A percentile compares a stretch with the other conserved stretches of the same genome.
phyloP scores from a whole-genome alignment of 1,284 basidiomycete species.

The Ustilago sp. region DNA sequence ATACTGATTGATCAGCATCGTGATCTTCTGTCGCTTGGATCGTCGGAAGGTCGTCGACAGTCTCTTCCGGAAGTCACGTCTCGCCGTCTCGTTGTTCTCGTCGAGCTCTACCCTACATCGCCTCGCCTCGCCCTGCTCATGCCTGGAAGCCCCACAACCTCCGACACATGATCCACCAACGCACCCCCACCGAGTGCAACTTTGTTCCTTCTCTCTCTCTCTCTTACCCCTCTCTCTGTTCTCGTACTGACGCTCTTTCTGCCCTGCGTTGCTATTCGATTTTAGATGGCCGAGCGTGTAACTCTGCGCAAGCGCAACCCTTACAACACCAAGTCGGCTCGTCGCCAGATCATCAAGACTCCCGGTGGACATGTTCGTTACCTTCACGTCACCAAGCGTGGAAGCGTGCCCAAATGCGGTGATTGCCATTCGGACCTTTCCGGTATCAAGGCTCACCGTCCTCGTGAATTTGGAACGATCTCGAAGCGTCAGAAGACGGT shows the following conservation, averaged over 20 bases:
- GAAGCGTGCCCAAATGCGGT: conserved; percentile 87
- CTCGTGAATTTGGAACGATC: conserved; percentile 65
- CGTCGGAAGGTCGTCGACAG: no score
- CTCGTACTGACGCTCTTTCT: conserved; percentile 2
- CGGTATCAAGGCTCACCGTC: conserved; percentile 67
- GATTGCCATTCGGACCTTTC: conserved; percentile 66
- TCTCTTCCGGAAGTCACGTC: no score
- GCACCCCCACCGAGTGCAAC: no score
- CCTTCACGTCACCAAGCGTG: conserved; percentile 88
- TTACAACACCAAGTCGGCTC: conserved; percentile 98
- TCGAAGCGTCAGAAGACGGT: conserved; percentile 68
- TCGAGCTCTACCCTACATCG: no score
- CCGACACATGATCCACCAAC: no score
- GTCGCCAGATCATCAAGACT: conserved; percentile 95
- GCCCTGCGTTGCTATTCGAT: no score
- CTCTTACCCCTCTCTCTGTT: background rate
- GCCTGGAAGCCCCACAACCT: no score
- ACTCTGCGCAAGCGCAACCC: conserved; percentile 98
- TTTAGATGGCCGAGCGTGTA: conserved; percentile 93
- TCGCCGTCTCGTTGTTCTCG: no score
- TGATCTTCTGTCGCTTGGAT: no score
- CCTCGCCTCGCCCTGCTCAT: no score
- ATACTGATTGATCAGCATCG: no score
- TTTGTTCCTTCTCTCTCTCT: background rate
- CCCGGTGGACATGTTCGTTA: conserved; percentile 92